phyloP scores from a whole-genome alignment of 176 grass and related monocot genomes.

The Lolium perenne region DNA sequence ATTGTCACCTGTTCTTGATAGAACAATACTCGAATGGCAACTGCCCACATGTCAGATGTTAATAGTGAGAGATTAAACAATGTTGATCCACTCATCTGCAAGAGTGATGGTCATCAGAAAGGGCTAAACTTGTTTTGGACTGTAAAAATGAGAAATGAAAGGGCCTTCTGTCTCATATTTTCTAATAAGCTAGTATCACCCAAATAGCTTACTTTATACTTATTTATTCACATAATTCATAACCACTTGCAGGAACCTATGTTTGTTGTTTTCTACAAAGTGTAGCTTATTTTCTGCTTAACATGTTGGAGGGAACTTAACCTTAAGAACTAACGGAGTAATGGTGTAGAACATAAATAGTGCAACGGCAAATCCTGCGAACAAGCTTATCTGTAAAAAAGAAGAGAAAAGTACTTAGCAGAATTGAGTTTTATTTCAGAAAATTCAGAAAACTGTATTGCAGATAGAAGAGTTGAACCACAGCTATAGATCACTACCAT shows the following conservation, averaged over 20 bases:
- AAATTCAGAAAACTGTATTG: constrained; percentile 16
- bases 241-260: neutral
- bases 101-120: constrained; percentile 24
- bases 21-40: constrained; percentile 62
- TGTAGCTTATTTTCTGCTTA: constrained; percentile 4
- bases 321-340: constrained; percentile 66
- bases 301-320: constrained; percentile 32
- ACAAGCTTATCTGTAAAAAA: constrained; percentile 51
- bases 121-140: neutral
- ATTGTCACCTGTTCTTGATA: constrained; percentile 55
- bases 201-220: neutral
- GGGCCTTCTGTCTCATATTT: neutral
- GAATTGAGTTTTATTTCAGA: constrained; percentile 28
- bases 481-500: constrained; percentile 41
- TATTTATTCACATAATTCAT: constrained; percentile 18
- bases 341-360: constrained; percentile 56
- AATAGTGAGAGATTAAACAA: constrained; percentile 66
- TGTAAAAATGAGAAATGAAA: constrained; percentile 28
- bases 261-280: constrained; percentile 16
- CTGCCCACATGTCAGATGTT: constrained; percentile 73
- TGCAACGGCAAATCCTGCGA: constrained; percentile 53
- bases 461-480: constrained; percentile 22
- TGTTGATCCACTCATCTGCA: constrained; percentile 68
- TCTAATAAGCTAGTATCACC: neutral
- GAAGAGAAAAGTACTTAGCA: neutral